Conservation (phyloP, 176 grass and related monocot genomes). For the Carex kokanica region DNA sequence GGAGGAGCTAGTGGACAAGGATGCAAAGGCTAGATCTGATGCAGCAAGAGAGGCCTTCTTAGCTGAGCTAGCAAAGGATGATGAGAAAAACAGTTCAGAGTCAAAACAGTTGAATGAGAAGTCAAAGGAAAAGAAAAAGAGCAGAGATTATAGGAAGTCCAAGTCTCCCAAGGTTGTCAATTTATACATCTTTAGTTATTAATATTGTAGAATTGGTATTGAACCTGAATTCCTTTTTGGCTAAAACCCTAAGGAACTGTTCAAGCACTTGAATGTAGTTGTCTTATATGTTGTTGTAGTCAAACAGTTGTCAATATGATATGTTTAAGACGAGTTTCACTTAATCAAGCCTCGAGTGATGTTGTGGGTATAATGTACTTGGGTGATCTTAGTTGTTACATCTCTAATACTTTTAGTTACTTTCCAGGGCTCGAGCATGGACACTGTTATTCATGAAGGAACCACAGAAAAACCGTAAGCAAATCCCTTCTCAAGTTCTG, state of each 20-base stretch:
- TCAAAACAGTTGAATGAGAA: constrained; percentile 67
- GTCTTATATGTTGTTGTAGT: constrained; percentile 2
- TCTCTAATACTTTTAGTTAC: constrained; percentile 32
- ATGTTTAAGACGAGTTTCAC: constrained; percentile 5
- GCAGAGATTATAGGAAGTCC: constrained; percentile 58
- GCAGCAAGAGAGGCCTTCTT: constrained; percentile 92
- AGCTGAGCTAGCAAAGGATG: constrained; percentile 90
- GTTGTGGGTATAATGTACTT: not conserved
- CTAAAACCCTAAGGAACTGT: not conserved
- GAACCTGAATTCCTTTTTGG: constrained; percentile 27
- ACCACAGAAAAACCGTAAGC: constrained; percentile 66
- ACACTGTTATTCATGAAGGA: constrained; percentile 46
- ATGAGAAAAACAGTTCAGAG: constrained; percentile 71
- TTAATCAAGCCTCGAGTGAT: not conserved
- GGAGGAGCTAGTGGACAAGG: constrained; percentile 82
- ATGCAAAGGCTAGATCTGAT: constrained; percentile 90
- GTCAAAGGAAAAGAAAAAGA: constrained; percentile 83
- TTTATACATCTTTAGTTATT: constrained; percentile 14
- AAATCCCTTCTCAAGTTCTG: constrained; percentile 26
- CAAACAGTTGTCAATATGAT: not conserved
- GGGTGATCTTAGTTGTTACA: not conserved
- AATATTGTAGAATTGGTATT: not conserved
- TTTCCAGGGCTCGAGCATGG: constrained; percentile 59
- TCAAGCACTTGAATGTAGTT: constrained; percentile 1
- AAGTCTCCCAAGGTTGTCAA: constrained; percentile 69